Conservation (phyloP, 768 basidiomycete species). For the Suillus fuscotomentosus region DNA sequence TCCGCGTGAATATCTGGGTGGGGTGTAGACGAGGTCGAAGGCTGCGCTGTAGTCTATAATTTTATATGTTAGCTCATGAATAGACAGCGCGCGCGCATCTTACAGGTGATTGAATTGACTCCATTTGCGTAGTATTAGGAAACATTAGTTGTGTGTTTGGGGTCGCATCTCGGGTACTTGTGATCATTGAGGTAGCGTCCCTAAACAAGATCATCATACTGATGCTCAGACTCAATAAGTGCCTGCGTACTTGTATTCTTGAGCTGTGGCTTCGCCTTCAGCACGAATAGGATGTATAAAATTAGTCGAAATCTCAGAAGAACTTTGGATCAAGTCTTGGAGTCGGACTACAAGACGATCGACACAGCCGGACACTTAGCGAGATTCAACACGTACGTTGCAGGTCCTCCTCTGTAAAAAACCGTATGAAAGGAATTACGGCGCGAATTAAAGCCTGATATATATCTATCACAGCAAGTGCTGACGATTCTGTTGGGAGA, state of each 20-base stretch:
- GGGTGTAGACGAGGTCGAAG: background rate
- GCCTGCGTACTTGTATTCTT: background rate
- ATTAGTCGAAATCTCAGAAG: background rate
- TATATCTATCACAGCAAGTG: slow-evolving; percentile 1
- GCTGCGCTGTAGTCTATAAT: background rate
- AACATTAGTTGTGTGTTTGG: background rate
- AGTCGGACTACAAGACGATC: background rate
- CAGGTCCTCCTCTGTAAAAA: slow-evolving; percentile 23
- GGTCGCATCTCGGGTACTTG: background rate
- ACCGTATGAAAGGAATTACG: slow-evolving; percentile 18
- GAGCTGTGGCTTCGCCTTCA: background rate
- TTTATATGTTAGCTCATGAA: background rate
- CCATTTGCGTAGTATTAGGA: background rate
- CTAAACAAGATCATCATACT: background rate
- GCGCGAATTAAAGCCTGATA: slow-evolving; percentile 13
- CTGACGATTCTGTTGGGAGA: slow-evolving; percentile 5
- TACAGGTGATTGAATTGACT: background rate
- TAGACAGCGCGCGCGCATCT: background rate
- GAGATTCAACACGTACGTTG: slow-evolving; percentile 15
- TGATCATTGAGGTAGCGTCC: background rate
- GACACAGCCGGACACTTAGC: background rate
- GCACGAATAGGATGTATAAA: background rate
- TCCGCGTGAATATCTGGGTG: background rate
- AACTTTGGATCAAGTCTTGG: background rate
- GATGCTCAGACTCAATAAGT: background rate